These are phyloP conservation scores for Candida saitoana DNA, from an alignment of 805 yeast genomes.

Conservation along the genomic window DNA sequence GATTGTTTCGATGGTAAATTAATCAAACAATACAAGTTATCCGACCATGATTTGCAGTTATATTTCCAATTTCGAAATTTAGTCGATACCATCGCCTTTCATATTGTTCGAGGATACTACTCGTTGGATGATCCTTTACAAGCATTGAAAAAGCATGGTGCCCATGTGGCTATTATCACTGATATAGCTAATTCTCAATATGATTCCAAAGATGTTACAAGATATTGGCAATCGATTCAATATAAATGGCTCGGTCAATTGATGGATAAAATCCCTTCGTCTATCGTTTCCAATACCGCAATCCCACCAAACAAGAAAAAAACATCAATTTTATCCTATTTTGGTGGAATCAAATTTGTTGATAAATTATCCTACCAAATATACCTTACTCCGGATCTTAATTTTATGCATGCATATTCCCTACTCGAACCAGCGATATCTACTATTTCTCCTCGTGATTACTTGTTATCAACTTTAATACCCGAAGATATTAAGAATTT, in stretches of 20 bases:
- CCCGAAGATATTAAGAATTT: slow-evolving; percentile 29
- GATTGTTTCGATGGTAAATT: slow-evolving; percentile 6
- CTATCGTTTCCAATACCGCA: slow-evolving; percentile 21
- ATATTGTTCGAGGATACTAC: slow-evolving; percentile 57
- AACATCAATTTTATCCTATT: slow-evolving; percentile 14
- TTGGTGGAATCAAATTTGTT: slow-evolving; percentile 32
- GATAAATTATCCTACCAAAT: slow-evolving; percentile 20
- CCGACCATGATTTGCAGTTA: slow-evolving; percentile 27
- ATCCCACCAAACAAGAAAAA: slow-evolving; percentile 14
- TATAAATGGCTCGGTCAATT: slow-evolving; percentile 63
- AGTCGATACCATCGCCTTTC: slow-evolving; percentile 59
- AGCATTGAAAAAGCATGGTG: slow-evolving; percentile 61
- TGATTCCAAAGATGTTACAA: slow-evolving; percentile 12
- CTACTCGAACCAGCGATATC: neutral
- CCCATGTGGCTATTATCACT: slow-evolving; percentile 53
- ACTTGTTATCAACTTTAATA: neutral
- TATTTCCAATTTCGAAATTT: slow-evolving; percentile 39
- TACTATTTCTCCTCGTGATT: neutral
- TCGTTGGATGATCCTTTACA: slow-evolving; percentile 53
- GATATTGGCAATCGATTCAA: slow-evolving; percentile 60
- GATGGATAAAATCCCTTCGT: slow-evolving; percentile 45
- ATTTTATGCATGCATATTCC: slow-evolving; percentile 23
- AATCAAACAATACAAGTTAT: slow-evolving; percentile 11
- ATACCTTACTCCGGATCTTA: slow-evolving; percentile 26
- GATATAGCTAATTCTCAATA: slow-evolving; percentile 24